Conservation (phyloP, 305 asterid genomes). For the Fraxinus greggii region DNA sequence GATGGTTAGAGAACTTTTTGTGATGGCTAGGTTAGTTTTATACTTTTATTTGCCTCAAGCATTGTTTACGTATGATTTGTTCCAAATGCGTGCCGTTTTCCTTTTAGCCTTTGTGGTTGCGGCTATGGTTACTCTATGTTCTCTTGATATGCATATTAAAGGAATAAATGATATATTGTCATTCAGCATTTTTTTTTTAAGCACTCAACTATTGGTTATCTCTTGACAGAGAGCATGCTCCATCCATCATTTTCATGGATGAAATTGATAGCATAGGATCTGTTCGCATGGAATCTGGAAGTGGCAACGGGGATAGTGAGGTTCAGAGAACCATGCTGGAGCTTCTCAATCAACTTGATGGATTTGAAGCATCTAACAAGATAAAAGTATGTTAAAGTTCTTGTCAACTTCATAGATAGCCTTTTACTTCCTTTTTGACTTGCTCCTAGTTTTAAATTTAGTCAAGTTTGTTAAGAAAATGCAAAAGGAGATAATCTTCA, state of each 20-base stretch:
- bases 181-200: background rate
- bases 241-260: conserved; percentile 94
- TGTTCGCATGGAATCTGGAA: conserved; percentile 78
- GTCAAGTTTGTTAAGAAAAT: background rate
- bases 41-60: conserved; percentile 23
- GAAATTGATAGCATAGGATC: conserved; percentile 97
- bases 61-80: background rate
- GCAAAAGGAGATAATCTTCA: background rate
- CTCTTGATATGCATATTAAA: background rate
- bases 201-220: conserved; percentile 12
- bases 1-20: conserved; percentile 99
- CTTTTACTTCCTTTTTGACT: background rate
- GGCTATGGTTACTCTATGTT: background rate
- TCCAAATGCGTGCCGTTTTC: background rate
- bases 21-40: conserved; percentile 87
- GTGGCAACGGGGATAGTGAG: conserved; percentile 95
- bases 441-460: background rate
- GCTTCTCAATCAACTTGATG: conserved; percentile 95
- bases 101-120: background rate
- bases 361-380: conserved; percentile 93
- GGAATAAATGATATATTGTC: background rate
- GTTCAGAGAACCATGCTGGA: conserved; percentile 95
- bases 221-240: conserved; percentile 78
- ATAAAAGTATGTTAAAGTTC: conserved; percentile 43
- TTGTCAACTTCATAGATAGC: too few species aligned